Evolutionary conservation across 305 asterid genomes (phyloP).

Genomic region (Fraxinus xanthoxyloides): DNA sequence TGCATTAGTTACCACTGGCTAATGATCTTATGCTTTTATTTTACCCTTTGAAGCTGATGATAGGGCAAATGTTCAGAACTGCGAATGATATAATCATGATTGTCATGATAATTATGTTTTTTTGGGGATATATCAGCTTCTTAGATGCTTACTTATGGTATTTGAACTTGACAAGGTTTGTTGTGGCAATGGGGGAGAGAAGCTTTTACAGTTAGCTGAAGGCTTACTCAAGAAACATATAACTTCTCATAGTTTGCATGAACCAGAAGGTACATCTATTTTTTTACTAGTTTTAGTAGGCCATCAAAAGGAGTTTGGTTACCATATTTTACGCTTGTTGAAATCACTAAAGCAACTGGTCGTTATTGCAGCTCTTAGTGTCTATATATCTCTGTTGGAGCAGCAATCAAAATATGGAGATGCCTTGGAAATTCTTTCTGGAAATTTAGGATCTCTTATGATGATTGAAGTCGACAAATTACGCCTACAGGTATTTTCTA

Average conservation of each 20-base stretch:
- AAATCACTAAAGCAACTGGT: conserved; percentile 36
- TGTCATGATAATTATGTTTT: background rate
- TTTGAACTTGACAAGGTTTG: conserved; percentile 56
- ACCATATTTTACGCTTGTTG: conserved; percentile 14
- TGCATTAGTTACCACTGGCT: background rate
- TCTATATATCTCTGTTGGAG: conserved; percentile 82
- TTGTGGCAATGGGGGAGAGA: conserved; percentile 79
- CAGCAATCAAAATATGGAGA: conserved; percentile 76
- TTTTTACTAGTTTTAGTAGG: conserved; percentile 18
- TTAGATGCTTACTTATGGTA: conserved; percentile 19
- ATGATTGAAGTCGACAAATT: conserved; percentile 89
- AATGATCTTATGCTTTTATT: conserved; percentile 5
- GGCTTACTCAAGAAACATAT: conserved; percentile 95
- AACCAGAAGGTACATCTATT: conserved; percentile 76
- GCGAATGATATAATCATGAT: conserved; percentile 10
- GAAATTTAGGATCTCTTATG: conserved; percentile 91
- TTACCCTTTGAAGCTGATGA: conserved; percentile 11
- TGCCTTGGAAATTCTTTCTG: conserved; percentile 84
- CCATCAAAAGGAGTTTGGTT: conserved; percentile 17
- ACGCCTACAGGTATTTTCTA: conserved; percentile 80
- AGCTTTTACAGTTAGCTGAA: conserved; percentile 84
- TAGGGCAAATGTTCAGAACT: conserved; percentile 6
- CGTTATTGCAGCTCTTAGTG: conserved; percentile 80
- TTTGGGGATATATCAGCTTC: background rate
- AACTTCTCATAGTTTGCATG: conserved; percentile 87